phyloP scores from a whole-genome alignment of 1,284 basidiomycete species.

The Puccinia hordei region DNA sequence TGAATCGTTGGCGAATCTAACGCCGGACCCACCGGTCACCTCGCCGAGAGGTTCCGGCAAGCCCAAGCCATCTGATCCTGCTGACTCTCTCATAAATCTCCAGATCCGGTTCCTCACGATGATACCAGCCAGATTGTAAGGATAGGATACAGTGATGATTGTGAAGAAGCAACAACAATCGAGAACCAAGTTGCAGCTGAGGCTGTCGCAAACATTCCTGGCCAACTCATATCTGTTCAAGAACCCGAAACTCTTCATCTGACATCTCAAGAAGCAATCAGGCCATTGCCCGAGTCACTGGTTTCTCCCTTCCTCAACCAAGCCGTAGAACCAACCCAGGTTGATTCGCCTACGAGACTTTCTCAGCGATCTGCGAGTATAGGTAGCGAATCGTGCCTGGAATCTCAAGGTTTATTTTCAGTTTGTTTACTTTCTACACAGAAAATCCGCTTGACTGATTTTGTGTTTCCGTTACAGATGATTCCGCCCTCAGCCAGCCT shows the following conservation, averaged over 20 bases:
- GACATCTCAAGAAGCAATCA: neutral
- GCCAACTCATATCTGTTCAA: neutral
- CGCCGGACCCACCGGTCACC: neutral
- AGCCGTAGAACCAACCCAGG: neutral
- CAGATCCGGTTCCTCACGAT: neutral
- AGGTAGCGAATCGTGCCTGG: neutral
- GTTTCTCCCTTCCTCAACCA: neutral
- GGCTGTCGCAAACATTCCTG: neutral
- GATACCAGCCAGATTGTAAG: neutral
- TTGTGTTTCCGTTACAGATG: slow-evolving; percentile 7
- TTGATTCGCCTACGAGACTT: slow-evolving; percentile 10
- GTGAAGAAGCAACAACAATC: neutral
- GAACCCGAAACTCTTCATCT: neutral
- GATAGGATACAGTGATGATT: neutral
- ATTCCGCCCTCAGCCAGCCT: slow-evolving; percentile 33
- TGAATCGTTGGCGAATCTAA: neutral
- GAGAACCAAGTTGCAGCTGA: neutral
- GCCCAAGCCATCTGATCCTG: neutral
- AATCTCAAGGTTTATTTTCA: slow-evolving; percentile 17
- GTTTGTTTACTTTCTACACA: neutral
- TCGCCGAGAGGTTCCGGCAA: neutral
- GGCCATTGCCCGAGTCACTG: neutral
- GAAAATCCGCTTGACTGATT: neutral
- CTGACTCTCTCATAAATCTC: neutral
- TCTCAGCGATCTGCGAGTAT: slow-evolving; percentile 17